Conservation (phyloP, 805 yeast species). For the Candida nitratophila region DNA sequence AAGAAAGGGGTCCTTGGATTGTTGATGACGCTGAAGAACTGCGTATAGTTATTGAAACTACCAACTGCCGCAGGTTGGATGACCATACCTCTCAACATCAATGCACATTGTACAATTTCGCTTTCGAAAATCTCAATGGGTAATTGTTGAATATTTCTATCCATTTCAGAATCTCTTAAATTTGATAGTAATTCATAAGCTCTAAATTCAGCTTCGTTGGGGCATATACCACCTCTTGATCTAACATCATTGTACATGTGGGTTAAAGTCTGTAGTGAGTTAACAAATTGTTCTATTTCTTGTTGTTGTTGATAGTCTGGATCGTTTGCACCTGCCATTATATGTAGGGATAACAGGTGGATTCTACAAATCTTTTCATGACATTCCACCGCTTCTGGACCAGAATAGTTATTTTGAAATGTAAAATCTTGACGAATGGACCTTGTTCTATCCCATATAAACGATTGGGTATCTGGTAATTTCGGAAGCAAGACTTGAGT, state of each 20-base stretch:
- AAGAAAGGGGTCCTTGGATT: constrained; percentile 53
- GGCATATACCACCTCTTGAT: constrained; percentile 57
- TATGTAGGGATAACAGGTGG: constrained; percentile 73
- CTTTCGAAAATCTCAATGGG: constrained; percentile 52
- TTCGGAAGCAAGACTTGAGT: constrained; percentile 54
- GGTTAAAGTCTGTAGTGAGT: constrained; percentile 78
- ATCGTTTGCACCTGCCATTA: constrained; percentile 66
- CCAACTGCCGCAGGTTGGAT: constrained; percentile 59
- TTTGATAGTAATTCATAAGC: constrained; percentile 80
- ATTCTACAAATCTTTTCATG: constrained; percentile 87
- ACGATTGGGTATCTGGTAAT: constrained; percentile 81
- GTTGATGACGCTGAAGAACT: constrained; percentile 53
- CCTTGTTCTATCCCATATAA: constrained; percentile 95
- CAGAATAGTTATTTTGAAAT: constrained; percentile 87
- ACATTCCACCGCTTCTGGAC: constrained; percentile 90
- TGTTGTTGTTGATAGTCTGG: constrained; percentile 87
- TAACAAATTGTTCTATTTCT: constrained; percentile 89
- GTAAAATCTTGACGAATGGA: constrained; percentile 96
- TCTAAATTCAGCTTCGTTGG: constrained; percentile 90
- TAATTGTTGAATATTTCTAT: constrained; percentile 61
- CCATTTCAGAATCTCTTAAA: constrained; percentile 78
- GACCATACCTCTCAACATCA: constrained; percentile 58
- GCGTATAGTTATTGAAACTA: constrained; percentile 50
- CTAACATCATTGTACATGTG: constrained; percentile 83
- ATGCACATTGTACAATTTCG: constrained; percentile 58